Conservation (phyloP, 1,284 basidiomycete genomes). For the Flammula alnicola region DNA sequence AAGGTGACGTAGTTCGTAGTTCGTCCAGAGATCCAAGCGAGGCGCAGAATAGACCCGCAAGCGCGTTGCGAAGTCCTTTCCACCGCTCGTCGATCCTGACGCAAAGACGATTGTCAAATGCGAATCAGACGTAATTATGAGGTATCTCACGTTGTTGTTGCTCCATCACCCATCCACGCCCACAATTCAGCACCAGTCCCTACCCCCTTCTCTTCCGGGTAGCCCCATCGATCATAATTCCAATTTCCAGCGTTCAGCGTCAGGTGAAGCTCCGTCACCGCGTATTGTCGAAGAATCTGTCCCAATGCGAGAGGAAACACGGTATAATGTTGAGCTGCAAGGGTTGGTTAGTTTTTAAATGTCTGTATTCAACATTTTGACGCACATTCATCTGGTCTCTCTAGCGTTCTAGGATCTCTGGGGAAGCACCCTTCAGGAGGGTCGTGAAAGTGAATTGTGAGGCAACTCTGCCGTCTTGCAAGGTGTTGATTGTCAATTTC, state of each 20-base stretch:
- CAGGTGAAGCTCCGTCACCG: slow-evolving; percentile 86
- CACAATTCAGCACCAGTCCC: slow-evolving; percentile 88
- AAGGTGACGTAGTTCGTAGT: slow-evolving; percentile 70
- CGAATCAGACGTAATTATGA: slow-evolving; percentile 9
- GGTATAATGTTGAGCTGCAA: slow-evolving; percentile 77
- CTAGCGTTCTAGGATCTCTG: slow-evolving; percentile 54
- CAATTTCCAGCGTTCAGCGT: slow-evolving; percentile 90
- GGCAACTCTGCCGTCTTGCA: slow-evolving; percentile 84
- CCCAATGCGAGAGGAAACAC: slow-evolving; percentile 87
- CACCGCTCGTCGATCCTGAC: slow-evolving; percentile 76
- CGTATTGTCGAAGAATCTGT: slow-evolving; percentile 84
- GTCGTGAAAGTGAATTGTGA: slow-evolving; percentile 87
- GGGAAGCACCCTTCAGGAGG: slow-evolving; percentile 57
- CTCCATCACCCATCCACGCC: slow-evolving; percentile 82
- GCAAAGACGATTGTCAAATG: slow-evolving; percentile 13
- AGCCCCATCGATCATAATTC: slow-evolving; percentile 87
- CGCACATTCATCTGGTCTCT: slow-evolving; percentile 58
- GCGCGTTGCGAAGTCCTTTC: slow-evolving; percentile 84
- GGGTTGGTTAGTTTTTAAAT: slow-evolving; percentile 2
- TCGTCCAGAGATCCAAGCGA: slow-evolving; percentile 82
- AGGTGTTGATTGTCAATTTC: slow-evolving; percentile 71
- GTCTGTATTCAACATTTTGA: slow-evolving; percentile 7
- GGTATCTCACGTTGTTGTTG: slow-evolving; percentile 49
- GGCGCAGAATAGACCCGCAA: slow-evolving; percentile 94
- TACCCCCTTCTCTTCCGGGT: slow-evolving; percentile 77